phyloP scores from a whole-genome alignment of 1,284 basidiomycete genomes.

The Cutaneotrichosporon sp. region DNA sequence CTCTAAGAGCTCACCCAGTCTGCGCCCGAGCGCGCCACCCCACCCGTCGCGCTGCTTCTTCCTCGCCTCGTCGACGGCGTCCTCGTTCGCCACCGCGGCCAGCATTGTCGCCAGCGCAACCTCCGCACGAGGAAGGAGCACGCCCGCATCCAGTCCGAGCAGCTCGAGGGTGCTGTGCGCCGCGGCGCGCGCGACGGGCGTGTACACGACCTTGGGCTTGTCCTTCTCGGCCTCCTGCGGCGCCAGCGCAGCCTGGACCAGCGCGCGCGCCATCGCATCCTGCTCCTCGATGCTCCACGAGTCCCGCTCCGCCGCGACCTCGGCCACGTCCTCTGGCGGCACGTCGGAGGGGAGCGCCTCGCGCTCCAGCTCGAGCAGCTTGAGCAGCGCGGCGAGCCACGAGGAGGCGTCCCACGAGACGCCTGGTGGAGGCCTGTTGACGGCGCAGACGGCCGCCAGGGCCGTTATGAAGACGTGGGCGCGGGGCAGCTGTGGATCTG shows the following conservation, averaged over 20 bases:
- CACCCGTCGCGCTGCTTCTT: slow-evolving; percentile 54
- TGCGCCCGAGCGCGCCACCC: slow-evolving; percentile 55
- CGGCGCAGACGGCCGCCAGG: slow-evolving; percentile 39
- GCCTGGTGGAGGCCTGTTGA: slow-evolving; percentile 24
- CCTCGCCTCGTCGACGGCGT: slow-evolving; percentile 48
- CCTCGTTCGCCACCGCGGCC: slow-evolving; percentile 46
- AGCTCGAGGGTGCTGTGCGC: slow-evolving; percentile 44
- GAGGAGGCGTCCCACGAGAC: slow-evolving; percentile 16
- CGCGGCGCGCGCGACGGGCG: slow-evolving; percentile 50
- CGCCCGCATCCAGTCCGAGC: slow-evolving; percentile 42
- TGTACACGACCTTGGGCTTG: slow-evolving; percentile 39
- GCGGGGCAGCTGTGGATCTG: slow-evolving; percentile 15
- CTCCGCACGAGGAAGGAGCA: slow-evolving; percentile 50
- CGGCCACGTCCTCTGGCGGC: slow-evolving; percentile 30
- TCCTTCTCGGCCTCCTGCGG: slow-evolving; percentile 21
- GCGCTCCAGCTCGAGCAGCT: slow-evolving; percentile 41
- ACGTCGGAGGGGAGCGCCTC: slow-evolving; percentile 38
- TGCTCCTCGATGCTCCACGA: slow-evolving; percentile 37
- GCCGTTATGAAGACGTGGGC: slow-evolving; percentile 36
- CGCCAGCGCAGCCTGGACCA: slow-evolving; percentile 45
- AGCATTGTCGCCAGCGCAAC: slow-evolving; percentile 49
- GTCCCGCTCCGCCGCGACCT: slow-evolving; percentile 30
- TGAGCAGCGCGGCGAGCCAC: slow-evolving; percentile 44
- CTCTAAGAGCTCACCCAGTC: slow-evolving; percentile 37
- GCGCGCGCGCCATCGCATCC: slow-evolving; percentile 32